Evolutionary conservation across 2,329 filamentous ascomycete genomes (phyloP), one percentile per base, ranked within the genome.

Genomic region (Scytalidium sp.): DNA sequence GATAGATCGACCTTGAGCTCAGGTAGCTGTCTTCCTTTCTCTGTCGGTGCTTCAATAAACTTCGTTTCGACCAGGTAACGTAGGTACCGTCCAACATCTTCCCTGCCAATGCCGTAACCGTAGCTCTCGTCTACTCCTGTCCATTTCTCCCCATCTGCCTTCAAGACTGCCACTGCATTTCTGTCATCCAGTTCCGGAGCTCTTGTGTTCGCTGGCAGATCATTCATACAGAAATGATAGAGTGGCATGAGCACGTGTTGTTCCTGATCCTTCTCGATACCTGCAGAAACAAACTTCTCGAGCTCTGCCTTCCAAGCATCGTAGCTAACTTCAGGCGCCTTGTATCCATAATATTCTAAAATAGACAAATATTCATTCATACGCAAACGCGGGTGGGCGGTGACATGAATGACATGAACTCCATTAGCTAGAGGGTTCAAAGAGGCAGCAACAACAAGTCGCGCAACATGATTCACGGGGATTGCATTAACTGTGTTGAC

Each of bases 401-500:
- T 95, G 45, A 95, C 84, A 58, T 96, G 89, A 1, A 83, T 78
- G 3, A 95, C 88, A 52, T 78, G 73, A 10, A 56, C 50, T 11
- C 45, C 45, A 22, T 39, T 41, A 56, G 60, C 3, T 63, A 56
- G 1, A 83, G 75, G 84, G 62, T 85, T 79, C 59, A 95, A 76
- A 0, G 83, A 79, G 4, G 85, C 75, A 1, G 91, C 89, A 17
- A 90, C 83, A 21, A 96, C 87, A 7, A 96, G 81, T n/a, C 82
- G 78, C 1, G 86, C 81, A 29, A 97, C 91, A 57, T 96, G 90
- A 54, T 84, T 83, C 21, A 96, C 91, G 0, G 93, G 92, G 0
- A 96, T 88, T 67, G 86, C 83, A 72, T 97, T 97, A 68, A 97
- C 83, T 0, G 90, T 89, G 73, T 96, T 97, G 65, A 76, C 70